Percentiles rank a stretch among this genome's conserved stretches.
These are phyloP conservation scores for Penicillium vulpinum DNA, from an alignment of 2,329 filamentous ascomycete species.

Conservation along the genomic window DNA sequence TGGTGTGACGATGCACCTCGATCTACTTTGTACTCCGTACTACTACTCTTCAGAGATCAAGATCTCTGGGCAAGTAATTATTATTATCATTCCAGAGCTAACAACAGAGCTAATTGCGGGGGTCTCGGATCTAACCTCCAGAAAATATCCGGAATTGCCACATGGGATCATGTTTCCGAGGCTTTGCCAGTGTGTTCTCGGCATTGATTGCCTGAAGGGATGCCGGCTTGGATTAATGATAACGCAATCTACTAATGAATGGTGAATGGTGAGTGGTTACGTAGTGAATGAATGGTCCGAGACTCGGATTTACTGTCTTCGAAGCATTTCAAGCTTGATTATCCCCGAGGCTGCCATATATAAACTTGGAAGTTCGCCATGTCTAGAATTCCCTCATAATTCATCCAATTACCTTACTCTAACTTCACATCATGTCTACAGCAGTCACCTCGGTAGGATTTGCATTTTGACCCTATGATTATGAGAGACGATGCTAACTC, in stretches of 20 bases:
- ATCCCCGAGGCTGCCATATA: slow-evolving; percentile 6
- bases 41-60: too few relatives aligned
- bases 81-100: too few relatives aligned
- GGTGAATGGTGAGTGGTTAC: too few relatives aligned
- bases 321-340: neutral
- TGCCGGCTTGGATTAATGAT: neutral
- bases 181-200: slow-evolving; percentile 6
- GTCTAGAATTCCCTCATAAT: neutral
- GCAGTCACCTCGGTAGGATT: neutral
- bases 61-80: too few relatives aligned
- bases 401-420: neutral
- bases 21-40: too few relatives aligned
- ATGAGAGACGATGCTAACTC: neutral
- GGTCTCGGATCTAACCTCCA: neutral
- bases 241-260: neutral
- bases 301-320: neutral
- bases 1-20: slow-evolving; percentile 5
- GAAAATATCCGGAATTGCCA: neutral
- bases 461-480: neutral
- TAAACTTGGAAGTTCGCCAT: neutral
- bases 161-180: slow-evolving; percentile 4
- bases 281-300: neutral
- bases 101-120: neutral
- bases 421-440: slow-evolving; percentile 10
- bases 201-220: slow-evolving; percentile 9